Conservation (phyloP, 2,329 filamentous ascomycete species). For the Epichloe typhina region DNA sequence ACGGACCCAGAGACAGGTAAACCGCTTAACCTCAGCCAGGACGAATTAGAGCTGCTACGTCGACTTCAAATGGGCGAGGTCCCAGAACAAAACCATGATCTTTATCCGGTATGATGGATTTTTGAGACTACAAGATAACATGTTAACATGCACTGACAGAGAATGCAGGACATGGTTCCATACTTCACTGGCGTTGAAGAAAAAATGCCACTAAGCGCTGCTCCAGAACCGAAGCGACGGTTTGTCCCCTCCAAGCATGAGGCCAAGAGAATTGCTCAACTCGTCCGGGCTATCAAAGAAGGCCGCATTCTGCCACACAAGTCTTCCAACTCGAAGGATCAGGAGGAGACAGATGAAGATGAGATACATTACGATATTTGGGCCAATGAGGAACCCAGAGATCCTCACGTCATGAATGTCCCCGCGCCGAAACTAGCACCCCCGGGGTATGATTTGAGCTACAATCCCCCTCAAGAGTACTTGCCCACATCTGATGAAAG, state of each 20-base stretch:
- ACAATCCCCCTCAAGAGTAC: conserved; percentile 92
- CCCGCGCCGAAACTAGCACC: conserved; percentile 87
- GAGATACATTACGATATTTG: conserved; percentile 77
- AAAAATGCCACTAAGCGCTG: conserved; percentile 86
- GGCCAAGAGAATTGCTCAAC: conserved; percentile 90
- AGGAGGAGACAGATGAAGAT: conserved; percentile 59
- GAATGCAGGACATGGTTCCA: conserved; percentile 62
- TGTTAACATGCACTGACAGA: neutral
- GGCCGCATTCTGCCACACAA: conserved; percentile 88
- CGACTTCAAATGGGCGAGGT: conserved; percentile 83
- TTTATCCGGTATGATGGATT: conserved; percentile 58
- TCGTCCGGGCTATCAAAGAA: conserved; percentile 89
- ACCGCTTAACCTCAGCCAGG: conserved; percentile 71
- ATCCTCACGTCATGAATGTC: conserved; percentile 85
- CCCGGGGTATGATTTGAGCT: conserved; percentile 93
- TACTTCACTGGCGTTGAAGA: conserved; percentile 88
- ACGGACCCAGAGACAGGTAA: conserved; percentile 92
- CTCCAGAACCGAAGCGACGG: conserved; percentile 88
- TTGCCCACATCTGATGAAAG: conserved; percentile 75
- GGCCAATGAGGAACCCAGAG: conserved; percentile 76
- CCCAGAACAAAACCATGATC: conserved; percentile 79
- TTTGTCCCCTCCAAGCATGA: conserved; percentile 97
- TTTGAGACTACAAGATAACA: neutral
- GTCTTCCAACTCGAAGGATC: conserved; percentile 51
- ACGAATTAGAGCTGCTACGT: conserved; percentile 79